phyloP scores from a whole-genome alignment of 2,329 filamentous ascomycete species.

The Chaetomium sp. region DNA sequence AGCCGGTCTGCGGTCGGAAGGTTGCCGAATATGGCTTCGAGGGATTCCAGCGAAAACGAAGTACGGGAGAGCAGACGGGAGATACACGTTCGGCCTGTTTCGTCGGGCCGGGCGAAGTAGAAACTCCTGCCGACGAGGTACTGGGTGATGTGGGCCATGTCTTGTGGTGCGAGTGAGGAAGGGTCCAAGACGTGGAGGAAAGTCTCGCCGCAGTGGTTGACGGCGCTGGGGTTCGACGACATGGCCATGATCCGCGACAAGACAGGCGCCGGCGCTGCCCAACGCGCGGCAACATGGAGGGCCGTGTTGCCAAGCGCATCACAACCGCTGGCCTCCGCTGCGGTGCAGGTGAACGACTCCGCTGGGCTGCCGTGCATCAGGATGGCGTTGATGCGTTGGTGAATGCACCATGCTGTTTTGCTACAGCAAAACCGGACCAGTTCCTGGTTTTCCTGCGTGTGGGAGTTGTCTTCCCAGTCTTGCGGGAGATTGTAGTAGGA shows the following conservation, averaged over 20 bases:
- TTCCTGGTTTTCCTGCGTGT: constrained; percentile 14
- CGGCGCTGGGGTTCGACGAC: background rate
- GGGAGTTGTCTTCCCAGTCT: background rate
- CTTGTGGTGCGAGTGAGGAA: background rate
- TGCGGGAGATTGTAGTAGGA: background rate
- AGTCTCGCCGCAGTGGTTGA: constrained; percentile 9
- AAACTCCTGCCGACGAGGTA: constrained; percentile 5
- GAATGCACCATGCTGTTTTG: constrained; percentile 11
- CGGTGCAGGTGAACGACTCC: constrained; percentile 8
- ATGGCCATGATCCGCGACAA: constrained; percentile 7
- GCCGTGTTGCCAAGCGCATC: constrained; percentile 13
- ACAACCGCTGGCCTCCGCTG: constrained; percentile 7
- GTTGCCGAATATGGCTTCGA: background rate
- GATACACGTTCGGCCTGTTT: background rate
- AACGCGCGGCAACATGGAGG: constrained; percentile 13
- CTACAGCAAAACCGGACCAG: constrained; percentile 13
- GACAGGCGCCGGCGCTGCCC: constrained; percentile 9
- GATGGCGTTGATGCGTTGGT: constrained; percentile 13
- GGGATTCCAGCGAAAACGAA: constrained; percentile 1
- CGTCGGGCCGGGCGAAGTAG: constrained; percentile 6
- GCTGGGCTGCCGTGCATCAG: constrained; percentile 8
- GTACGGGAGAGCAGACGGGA: background rate
- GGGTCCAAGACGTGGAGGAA: constrained; percentile 12
- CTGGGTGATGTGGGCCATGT: constrained; percentile 3
- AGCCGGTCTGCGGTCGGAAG: background rate